A percentile compares a stretch with the other conserved stretches of the same genome.
These are phyloP conservation scores for Asterochloris sp. DNA, from an alignment of 139 green algal species.

Conservation along the genomic window DNA sequence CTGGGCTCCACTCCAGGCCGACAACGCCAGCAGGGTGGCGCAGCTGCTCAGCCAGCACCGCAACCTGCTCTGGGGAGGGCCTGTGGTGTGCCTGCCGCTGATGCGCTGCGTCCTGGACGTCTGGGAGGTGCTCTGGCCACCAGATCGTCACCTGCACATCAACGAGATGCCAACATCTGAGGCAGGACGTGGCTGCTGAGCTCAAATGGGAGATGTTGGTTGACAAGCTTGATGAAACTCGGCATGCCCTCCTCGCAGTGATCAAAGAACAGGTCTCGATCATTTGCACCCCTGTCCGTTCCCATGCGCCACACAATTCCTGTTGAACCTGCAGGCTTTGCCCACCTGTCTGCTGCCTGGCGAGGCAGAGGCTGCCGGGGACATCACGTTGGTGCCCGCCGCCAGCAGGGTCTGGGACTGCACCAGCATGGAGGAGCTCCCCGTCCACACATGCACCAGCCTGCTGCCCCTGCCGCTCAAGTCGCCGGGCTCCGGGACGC, in stretches of 20 bases:
- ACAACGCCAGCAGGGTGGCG: constrained; percentile 18
- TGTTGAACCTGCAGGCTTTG: no score
- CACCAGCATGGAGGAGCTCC: not conserved
- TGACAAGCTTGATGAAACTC: no score
- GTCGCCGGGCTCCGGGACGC: not conserved
- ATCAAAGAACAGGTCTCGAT: no score
- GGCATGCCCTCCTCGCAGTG: no score
- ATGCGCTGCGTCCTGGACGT: not conserved
- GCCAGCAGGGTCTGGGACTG: constrained; percentile 35
- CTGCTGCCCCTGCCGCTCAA: not conserved
- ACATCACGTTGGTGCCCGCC: constrained; percentile 29
- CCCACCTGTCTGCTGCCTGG: not conserved
- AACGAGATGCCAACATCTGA: no score
- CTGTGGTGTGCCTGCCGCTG: not conserved
- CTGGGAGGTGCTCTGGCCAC: constrained; percentile 35
- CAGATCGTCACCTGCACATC: constrained; percentile 43
- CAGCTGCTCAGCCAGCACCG: constrained; percentile 22
- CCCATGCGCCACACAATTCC: no score
- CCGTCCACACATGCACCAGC: not conserved
- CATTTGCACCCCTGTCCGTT: no score
- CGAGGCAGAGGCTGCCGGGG: constrained; percentile 43
- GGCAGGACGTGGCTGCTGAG: no score
- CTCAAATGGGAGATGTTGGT: no score
- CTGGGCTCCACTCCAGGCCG: constrained; percentile 26
- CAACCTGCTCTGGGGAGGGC: not conserved